phyloP scores from a whole-genome alignment of 1,284 basidiomycete genomes.

The Acaromyces ingoldii region DNA sequence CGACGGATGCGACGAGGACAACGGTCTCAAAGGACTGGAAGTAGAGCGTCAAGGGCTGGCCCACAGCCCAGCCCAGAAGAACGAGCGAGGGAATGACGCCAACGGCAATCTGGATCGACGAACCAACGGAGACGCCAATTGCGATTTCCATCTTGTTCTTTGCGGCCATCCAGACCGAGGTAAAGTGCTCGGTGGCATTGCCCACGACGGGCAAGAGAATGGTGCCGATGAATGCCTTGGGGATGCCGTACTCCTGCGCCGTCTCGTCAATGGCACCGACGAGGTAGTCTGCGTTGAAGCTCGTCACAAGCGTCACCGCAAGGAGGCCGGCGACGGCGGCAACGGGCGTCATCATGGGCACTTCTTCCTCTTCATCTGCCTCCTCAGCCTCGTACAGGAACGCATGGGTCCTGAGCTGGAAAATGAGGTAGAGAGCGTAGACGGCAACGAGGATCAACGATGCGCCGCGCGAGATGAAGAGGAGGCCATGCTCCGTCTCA shows the following conservation, averaged over 20 bases:
- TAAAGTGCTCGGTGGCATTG: constrained; percentile 57
- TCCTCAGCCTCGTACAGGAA: constrained; percentile 43
- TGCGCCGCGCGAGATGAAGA: constrained; percentile 49
- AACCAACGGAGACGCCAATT: constrained; percentile 84
- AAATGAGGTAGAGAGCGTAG: constrained; percentile 66
- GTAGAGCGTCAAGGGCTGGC: constrained; percentile 48
- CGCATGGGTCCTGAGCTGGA: constrained; percentile 48
- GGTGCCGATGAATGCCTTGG: constrained; percentile 49
- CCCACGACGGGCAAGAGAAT: constrained; percentile 79
- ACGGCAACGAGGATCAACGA: constrained; percentile 65
- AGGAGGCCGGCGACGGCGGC: constrained; percentile 41
- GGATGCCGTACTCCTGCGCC: constrained; percentile 45
- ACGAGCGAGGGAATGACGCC: constrained; percentile 50
- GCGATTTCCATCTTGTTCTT: constrained; percentile 51
- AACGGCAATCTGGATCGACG: constrained; percentile 55
- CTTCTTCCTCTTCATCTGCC: constrained; percentile 37
- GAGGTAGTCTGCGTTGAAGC: constrained; percentile 52
- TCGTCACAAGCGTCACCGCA: constrained; percentile 42
- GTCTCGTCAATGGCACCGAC: constrained; percentile 50
- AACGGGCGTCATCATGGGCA: constrained; percentile 41
- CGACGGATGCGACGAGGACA: constrained; percentile 45
- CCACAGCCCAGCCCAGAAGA: constrained; percentile 50
- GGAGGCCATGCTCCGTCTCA: constrained; percentile 18
- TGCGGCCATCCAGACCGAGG: constrained; percentile 43
- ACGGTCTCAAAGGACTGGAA: constrained; percentile 40